Evolutionary conservation across 345 rosid species (phyloP), one percentile per base, ranked within the genome.

Genomic region (Luvunga scandens): DNA sequence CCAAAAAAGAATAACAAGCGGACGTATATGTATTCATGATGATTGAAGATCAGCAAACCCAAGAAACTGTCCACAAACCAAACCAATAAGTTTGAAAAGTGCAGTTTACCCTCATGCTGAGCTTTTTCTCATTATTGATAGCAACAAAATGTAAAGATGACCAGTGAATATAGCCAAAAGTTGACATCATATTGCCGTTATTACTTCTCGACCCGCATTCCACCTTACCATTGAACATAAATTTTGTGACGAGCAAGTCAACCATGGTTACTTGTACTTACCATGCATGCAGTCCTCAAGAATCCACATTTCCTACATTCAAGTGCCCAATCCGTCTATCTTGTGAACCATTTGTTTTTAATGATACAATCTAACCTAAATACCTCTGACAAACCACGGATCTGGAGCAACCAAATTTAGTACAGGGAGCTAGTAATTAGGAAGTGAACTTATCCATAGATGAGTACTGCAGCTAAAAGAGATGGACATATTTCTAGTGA

Each of bases 51-150:
- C 80, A 59, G 72, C 18, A 38, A 80, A 80, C 55, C 80, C 81
- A 83, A 57, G 76, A 72, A 75, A 80, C 80, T 69, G 73, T 66
- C 76, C 74, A 80, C 33, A 62, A 61, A 79, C 75, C 84, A 34
- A 60, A 45, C 75, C 61, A 81, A 76, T 72, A 79, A 79, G 78
- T 76, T 82, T 80, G 81, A 72, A 45, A 80, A 77, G 60, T 80
- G 81, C 62, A 50, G 80, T 30, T 30, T 80, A 81, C 78, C 79
- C 82, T 77, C 77, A 73, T 18, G 78, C 82, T 79, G 69, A 30
- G 73, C 65, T 69, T 75, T 72, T 79, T 84, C 81, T 78, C 79
- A 74, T n/a, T 62, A 70, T 31, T 27, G 33, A 79, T 25, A 68
- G 62, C 39, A 16, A 39, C 59, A 66, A 76, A 82, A 69, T 75